A percentile compares a stretch with the other conserved stretches of the same genome.
These are phyloP conservation scores for Aureobasidium sp. DNA, from an alignment of 2,329 filamentous ascomycete genomes.

Conservation along the genomic window DNA sequence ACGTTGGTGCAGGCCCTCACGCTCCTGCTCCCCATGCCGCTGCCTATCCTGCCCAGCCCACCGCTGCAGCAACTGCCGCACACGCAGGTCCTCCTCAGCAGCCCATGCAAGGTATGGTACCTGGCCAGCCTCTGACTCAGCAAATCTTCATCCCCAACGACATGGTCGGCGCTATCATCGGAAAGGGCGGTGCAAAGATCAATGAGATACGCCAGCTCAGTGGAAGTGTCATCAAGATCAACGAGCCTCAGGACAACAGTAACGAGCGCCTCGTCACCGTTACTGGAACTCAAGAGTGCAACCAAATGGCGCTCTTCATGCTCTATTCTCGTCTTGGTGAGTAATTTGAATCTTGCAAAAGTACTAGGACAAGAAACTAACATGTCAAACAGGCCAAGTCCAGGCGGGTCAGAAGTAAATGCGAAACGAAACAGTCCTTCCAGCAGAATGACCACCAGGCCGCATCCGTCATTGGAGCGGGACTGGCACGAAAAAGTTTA, in stretches of 20 bases:
- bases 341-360: conserved; percentile 32
- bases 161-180: conserved; percentile 98
- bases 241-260: conserved; percentile 97
- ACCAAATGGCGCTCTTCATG: conserved; percentile 99
- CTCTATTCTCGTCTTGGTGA: conserved; percentile 92
- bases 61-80: conserved; percentile 34
- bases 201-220: conserved; percentile 97
- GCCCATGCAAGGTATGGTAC: conserved; percentile 67
- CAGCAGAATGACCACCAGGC: not conserved
- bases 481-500: conserved; percentile 7
- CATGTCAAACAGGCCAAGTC: conserved; percentile 17
- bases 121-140: conserved; percentile 83
- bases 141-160: conserved; percentile 99
- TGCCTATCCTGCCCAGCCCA: conserved; percentile 55
- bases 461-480: not conserved
- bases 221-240: conserved; percentile 99
- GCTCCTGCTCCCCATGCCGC: conserved; percentile 60
- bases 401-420: conserved; percentile 19
- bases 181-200: conserved; percentile 97
- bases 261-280: conserved; percentile 97
- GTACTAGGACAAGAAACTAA: conserved; percentile 1
- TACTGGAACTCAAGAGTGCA: conserved; percentile 95
- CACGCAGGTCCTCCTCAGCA: conserved; percentile 66
- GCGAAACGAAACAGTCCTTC: conserved; percentile 1
- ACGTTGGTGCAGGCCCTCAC: conserved; percentile 72